Evolutionary conservation across 345 rosid genomes (phyloP).

Genomic region (Brassica juncea): DNA sequence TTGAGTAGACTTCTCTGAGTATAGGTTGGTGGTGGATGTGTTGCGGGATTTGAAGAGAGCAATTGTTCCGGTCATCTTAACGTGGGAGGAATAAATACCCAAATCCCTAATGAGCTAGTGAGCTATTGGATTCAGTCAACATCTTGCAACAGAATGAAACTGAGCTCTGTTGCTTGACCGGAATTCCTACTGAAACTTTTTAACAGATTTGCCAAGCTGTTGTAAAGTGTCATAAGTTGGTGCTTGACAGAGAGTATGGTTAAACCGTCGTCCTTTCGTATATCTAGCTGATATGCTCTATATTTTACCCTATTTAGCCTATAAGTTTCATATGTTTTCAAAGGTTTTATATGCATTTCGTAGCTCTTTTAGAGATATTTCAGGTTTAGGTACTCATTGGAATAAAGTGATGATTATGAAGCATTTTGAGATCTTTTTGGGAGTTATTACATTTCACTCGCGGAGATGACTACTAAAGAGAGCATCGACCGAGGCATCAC

Average conservation of each 20-base stretch:
- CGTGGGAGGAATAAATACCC: constrained; percentile 94
- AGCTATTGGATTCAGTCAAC: constrained; percentile 64
- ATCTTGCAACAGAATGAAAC: constrained; percentile 88
- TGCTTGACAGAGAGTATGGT: constrained; percentile 15
- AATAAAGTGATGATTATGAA: too few species aligned
- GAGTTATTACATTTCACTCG: too few species aligned
- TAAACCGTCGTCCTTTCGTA: too few species aligned
- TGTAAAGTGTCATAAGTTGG: constrained; percentile 64
- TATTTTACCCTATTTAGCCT: too few species aligned
- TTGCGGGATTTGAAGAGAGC: constrained; percentile 74
- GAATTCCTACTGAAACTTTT: constrained; percentile 72
- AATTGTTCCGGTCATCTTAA: constrained; percentile 85
- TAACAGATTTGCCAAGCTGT: constrained; percentile 73
- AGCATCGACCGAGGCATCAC: too few species aligned
- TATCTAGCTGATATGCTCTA: too few species aligned
- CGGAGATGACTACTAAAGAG: too few species aligned
- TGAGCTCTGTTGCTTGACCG: constrained; percentile 76
- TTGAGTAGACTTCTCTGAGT: neutral
- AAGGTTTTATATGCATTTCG: too few species aligned
- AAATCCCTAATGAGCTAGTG: constrained; percentile 47
- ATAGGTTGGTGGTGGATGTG: constrained; percentile 2
- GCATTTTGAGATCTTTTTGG: too few species aligned
- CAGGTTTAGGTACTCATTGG: too few species aligned
- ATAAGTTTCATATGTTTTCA: too few species aligned
- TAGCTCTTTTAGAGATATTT: too few species aligned